Percentiles rank a stretch among this genome's conserved stretches.
Conservation (phyloP, 1,284 basidiomycete genomes). For the Rhodotorula glutinis region DNA sequence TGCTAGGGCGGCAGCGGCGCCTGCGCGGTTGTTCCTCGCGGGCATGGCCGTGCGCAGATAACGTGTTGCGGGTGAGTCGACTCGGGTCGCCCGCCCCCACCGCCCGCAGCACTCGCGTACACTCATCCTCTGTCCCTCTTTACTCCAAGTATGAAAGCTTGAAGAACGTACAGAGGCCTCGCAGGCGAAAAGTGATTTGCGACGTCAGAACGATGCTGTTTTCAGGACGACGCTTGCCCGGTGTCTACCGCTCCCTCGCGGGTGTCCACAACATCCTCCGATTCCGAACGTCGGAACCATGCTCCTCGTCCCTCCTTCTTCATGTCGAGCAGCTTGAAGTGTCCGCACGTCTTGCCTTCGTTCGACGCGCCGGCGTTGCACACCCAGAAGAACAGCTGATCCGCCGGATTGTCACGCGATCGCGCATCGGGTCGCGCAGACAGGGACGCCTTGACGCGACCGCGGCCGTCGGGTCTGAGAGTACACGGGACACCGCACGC, state of each 20-base stretch:
- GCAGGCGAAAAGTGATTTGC: too few species aligned
- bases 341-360: slow-evolving; percentile 75
- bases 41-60: neutral
- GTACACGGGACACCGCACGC: slow-evolving; percentile 74
- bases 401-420: slow-evolving; percentile 44
- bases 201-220: too few species aligned
- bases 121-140: too few species aligned
- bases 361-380: slow-evolving; percentile 79
- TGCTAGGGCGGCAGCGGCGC: neutral
- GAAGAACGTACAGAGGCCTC: too few species aligned
- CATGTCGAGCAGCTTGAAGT: slow-evolving; percentile 71
- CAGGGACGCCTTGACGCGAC: slow-evolving; percentile 21
- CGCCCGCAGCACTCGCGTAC: neutral
- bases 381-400: slow-evolving; percentile 74
- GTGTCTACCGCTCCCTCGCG: neutral
- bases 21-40: neutral
- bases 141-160: too few species aligned
- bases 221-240: too few species aligned
- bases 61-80: neutral
- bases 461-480: slow-evolving; percentile 63
- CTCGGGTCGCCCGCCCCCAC: neutral
- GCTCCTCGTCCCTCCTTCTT: slow-evolving; percentile 26
- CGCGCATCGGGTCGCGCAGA: neutral
- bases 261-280: too few species aligned
- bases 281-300: slow-evolving; percentile 10